Conservation (phyloP, 2,329 filamentous ascomycete species). For the Diplocarpon rosae region DNA sequence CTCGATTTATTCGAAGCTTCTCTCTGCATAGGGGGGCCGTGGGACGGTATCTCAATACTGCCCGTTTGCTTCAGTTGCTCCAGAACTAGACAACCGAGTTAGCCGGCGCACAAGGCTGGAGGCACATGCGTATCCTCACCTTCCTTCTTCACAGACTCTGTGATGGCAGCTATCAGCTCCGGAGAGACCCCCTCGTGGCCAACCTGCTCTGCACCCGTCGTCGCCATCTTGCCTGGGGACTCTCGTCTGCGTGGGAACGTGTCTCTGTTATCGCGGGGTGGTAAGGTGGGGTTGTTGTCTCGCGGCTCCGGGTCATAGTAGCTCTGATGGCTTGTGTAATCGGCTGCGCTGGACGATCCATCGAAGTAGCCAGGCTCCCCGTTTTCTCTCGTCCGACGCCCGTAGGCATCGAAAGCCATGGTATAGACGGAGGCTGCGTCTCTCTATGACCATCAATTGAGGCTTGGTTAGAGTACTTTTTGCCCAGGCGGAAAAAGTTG, state of each 20-base stretch:
- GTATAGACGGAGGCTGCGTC: slow-evolving; percentile 18
- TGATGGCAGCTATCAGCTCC: slow-evolving; percentile 50
- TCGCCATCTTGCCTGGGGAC: slow-evolving; percentile 16
- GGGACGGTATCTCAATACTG: slow-evolving; percentile 22
- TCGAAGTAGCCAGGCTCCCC: slow-evolving; percentile 14
- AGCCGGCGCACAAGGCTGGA: too few relatives aligned
- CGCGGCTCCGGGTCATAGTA: slow-evolving; percentile 18
- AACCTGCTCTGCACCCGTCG: slow-evolving; percentile 11
- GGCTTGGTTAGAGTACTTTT: too few relatives aligned
- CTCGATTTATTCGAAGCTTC: slow-evolving; percentile 33
- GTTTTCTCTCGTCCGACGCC: slow-evolving; percentile 15
- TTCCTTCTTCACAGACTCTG: slow-evolving; percentile 45
- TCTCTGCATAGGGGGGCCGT: slow-evolving; percentile 27
- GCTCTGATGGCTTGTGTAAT: slow-evolving; percentile 9
- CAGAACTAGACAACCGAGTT: slow-evolving; percentile 15
- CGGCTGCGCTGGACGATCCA: slow-evolving; percentile 9
- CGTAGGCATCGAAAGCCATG: slow-evolving; percentile 22
- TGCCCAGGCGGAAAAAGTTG: too few relatives aligned
- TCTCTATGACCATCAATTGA: slow-evolving; percentile 13
- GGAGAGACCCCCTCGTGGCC: slow-evolving; percentile 39
- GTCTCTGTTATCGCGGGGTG: slow-evolving; percentile 9
- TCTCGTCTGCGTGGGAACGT: slow-evolving; percentile 13
- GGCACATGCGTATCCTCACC: slow-evolving; percentile 12
- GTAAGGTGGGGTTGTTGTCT: slow-evolving; percentile 14
- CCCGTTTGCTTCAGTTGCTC: slow-evolving; percentile 28